Conservation (phyloP, 179 eudicot genomes). For the Spinacia oleracea region DNA sequence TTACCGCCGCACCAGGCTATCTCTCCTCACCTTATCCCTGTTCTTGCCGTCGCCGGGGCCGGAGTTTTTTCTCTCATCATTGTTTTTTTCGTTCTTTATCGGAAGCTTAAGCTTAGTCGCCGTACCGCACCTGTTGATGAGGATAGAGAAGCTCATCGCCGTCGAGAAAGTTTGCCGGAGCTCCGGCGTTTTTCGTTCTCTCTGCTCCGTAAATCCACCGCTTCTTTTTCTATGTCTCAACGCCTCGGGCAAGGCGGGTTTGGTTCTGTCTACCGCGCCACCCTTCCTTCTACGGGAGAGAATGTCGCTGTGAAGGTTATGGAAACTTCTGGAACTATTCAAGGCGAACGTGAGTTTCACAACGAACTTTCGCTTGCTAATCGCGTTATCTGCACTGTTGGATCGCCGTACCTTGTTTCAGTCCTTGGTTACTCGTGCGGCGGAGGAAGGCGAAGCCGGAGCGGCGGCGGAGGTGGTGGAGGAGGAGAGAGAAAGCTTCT, state of each 20-base stretch:
- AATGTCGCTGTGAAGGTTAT: slow-evolving; percentile 71
- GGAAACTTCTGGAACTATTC: slow-evolving; percentile 63
- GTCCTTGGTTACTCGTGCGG: slow-evolving; percentile 62
- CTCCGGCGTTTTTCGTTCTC: slow-evolving; percentile 55
- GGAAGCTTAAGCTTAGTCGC: slow-evolving; percentile 53
- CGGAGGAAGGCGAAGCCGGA: slow-evolving; percentile 11
- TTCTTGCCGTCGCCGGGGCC: slow-evolving; percentile 43
- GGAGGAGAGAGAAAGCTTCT: slow-evolving; percentile 42
- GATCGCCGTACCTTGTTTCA: slow-evolving; percentile 46
- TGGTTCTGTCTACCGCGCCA: slow-evolving; percentile 76
- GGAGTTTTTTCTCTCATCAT: slow-evolving; percentile 39
- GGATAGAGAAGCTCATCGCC: slow-evolving; percentile 8
- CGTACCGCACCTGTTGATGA: slow-evolving; percentile 45
- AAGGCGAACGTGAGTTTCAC: slow-evolving; percentile 85
- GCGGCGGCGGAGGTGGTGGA: neutral
- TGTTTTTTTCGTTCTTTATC: slow-evolving; percentile 44
- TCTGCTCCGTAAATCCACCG: slow-evolving; percentile 59
- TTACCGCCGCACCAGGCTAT: slow-evolving; percentile 36
- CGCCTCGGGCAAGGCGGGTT: slow-evolving; percentile 92
- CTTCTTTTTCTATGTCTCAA: slow-evolving; percentile 50
- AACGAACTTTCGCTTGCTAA: slow-evolving; percentile 65
- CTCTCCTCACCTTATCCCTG: slow-evolving; percentile 31
- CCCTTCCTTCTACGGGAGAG: slow-evolving; percentile 48
- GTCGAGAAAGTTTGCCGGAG: slow-evolving; percentile 30
- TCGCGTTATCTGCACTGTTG: slow-evolving; percentile 34